phyloP scores from a whole-genome alignment of 2,329 filamentous ascomycete species.

The Didymellaceae sp. region DNA sequence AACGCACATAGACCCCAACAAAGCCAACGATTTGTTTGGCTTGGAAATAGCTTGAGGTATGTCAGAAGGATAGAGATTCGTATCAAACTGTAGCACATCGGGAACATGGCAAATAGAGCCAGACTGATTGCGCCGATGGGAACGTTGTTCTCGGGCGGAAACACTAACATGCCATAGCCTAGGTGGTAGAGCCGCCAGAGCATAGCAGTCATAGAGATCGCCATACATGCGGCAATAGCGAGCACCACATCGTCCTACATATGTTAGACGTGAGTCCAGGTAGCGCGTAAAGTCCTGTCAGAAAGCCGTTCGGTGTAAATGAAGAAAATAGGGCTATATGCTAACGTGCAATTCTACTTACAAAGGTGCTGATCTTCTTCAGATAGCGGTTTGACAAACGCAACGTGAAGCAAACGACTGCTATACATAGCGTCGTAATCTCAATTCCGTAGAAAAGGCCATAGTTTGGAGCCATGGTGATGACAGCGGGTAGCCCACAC shows the following conservation, averaged over 20 bases:
- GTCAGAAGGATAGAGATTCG: constrained; percentile 20
- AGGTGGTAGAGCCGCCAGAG: constrained; percentile 10
- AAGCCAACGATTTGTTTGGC: constrained; percentile 20
- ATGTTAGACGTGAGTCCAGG: background rate
- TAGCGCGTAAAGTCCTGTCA: background rate
- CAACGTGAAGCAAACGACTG: constrained; percentile 13
- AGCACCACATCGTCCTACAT: constrained; percentile 13
- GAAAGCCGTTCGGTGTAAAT: background rate
- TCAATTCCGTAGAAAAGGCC: constrained; percentile 14
- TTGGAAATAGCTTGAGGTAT: constrained; percentile 21
- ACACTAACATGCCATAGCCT: constrained; percentile 9
- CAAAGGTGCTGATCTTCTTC: constrained; percentile 14
- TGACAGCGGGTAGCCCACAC: background rate
- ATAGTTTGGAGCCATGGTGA: constrained; percentile 19
- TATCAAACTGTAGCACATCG: constrained; percentile 18
- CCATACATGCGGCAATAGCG: constrained; percentile 5
- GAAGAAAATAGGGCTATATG: background rate
- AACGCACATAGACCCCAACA: constrained; percentile 15
- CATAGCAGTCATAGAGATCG: constrained; percentile 14
- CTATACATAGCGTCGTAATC: constrained; percentile 14
- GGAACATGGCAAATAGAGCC: constrained; percentile 16
- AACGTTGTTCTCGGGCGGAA: constrained; percentile 7
- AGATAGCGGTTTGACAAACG: constrained; percentile 13
- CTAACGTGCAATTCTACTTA: constrained; percentile 2
- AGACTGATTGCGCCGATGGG: constrained; percentile 13